A percentile compares a stretch with the other conserved stretches of the same genome.
Conservation (phyloP, 306 rosid genomes). For the Quercus mongolica region DNA sequence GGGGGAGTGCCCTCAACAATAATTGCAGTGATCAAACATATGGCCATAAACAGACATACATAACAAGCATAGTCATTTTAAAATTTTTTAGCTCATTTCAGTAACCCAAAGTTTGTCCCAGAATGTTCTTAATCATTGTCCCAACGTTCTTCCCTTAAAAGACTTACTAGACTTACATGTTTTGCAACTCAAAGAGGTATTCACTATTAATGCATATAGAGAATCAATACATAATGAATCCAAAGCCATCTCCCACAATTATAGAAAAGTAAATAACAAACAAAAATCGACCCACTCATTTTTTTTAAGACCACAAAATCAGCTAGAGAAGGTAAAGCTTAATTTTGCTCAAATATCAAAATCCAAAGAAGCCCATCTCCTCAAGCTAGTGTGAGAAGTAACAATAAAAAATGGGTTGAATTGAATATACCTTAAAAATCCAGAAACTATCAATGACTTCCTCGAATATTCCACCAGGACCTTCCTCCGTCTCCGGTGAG, state of each 20-base stretch:
- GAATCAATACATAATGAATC: not conserved
- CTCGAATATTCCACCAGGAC: conserved; percentile 41
- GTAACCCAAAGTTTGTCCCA: not conserved
- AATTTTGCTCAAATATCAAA: too few species aligned
- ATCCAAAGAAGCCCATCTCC: too few species aligned
- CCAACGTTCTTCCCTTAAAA: not conserved
- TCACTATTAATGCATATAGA: not conserved
- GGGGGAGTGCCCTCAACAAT: conserved; percentile 4
- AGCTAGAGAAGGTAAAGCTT: too few species aligned
- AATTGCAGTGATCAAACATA: not conserved
- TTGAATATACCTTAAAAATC: conserved; percentile 65
- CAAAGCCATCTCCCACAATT: not conserved
- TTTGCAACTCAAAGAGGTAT: not conserved
- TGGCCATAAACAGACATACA: not conserved
- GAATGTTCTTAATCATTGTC: not conserved
- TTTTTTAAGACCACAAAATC: not conserved
- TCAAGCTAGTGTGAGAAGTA: too few species aligned
- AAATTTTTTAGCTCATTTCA: not conserved
- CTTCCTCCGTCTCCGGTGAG: conserved; percentile 33
- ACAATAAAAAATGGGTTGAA: not conserved
- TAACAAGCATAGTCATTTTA: not conserved
- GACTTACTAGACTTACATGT: not conserved
- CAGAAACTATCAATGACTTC: conserved; percentile 56
- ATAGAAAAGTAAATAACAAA: not conserved
- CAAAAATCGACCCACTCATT: not conserved